Evolutionary conservation across 2,329 filamentous ascomycete genomes (phyloP).

Genomic region (Capronia americana): DNA sequence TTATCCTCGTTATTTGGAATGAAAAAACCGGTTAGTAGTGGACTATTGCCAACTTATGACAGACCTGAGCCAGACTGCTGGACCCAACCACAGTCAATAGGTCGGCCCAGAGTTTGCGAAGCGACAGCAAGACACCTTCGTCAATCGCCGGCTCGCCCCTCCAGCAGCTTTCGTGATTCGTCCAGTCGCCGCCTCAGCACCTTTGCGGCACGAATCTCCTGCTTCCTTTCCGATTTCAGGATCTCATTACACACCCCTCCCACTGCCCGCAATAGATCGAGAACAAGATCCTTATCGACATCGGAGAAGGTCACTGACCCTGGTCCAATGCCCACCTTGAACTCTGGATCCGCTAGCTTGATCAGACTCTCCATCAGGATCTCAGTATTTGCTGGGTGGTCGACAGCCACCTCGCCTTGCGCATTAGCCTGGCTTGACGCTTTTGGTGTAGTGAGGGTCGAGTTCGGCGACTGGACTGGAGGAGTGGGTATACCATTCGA

Average conservation of each 20-base stretch:
- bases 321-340: constrained; percentile 27
- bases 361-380: constrained; percentile 40
- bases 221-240: constrained; percentile 63
- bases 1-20: constrained; percentile 16
- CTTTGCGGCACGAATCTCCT: constrained; percentile 64
- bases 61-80: background rate
- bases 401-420: constrained; percentile 11
- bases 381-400: constrained; percentile 38
- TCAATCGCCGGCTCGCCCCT: constrained; percentile 65
- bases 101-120: background rate
- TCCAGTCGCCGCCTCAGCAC: constrained; percentile 75
- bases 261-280: constrained; percentile 59
- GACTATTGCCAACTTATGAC: constrained; percentile 18
- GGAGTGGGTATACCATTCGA: constrained; percentile 36
- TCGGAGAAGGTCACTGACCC: constrained; percentile 44
- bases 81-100: background rate
- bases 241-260: constrained; percentile 60
- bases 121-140: constrained; percentile 11
- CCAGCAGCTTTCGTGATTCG: constrained; percentile 73
- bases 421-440: background rate
- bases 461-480: constrained; percentile 29
- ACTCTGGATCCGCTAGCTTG: constrained; percentile 40
- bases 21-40: constrained; percentile 2
- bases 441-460: constrained; percentile 15
- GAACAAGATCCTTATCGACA: constrained; percentile 63